A percentile compares a stretch with the other conserved stretches of the same genome.
These are phyloP conservation scores for Myxozyma neglecta DNA, from an alignment of 805 yeast species.

Conservation along the genomic window DNA sequence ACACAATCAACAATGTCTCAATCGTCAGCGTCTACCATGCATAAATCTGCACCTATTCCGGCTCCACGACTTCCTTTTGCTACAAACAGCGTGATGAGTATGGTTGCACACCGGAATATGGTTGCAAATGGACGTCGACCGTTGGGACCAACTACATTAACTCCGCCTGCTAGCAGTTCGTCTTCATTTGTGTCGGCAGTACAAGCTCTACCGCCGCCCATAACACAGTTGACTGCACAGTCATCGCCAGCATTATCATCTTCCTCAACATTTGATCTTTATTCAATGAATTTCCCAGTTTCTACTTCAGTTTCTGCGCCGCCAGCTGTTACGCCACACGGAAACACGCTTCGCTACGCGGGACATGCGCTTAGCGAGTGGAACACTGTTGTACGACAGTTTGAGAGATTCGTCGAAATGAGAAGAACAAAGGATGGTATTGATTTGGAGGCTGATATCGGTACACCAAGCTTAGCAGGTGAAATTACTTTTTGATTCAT, in stretches of 20 bases:
- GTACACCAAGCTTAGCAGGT: conserved; percentile 43
- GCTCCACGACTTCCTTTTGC: conserved; percentile 22
- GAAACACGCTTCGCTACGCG: conserved; percentile 35
- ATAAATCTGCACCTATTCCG: conserved; percentile 7
- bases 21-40: not conserved
- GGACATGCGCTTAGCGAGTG: conserved; percentile 45
- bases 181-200: conserved; percentile 3
- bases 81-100: conserved; percentile 5
- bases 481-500: conserved; percentile 28
- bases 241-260: not conserved
- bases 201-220: not conserved
- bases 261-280: not conserved
- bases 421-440: conserved; percentile 35
- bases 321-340: not conserved
- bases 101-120: conserved; percentile 2
- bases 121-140: not conserved
- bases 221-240: not conserved
- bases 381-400: conserved; percentile 40
- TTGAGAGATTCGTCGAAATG: conserved; percentile 41
- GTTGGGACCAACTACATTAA: not conserved
- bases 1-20: not conserved
- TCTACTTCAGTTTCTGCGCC: not conserved
- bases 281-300: not conserved
- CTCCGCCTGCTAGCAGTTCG: conserved; percentile 5
- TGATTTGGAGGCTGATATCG: conserved; percentile 36